Evolutionary conservation across 352 stramenopile genomes (phyloP).

Genomic region (Phytophthora aleatoria): DNA sequence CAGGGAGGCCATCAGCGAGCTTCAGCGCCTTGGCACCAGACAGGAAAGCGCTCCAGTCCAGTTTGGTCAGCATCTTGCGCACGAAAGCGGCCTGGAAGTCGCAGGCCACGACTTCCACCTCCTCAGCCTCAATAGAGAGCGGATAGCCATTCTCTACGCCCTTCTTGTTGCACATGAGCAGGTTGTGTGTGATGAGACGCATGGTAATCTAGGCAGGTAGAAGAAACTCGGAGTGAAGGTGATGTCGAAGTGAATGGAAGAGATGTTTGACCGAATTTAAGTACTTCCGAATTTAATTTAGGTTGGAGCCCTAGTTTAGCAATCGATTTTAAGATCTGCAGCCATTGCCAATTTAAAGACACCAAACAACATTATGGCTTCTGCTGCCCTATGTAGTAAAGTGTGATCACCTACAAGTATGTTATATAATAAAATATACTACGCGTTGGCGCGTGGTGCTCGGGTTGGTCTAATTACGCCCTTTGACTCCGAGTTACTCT

Average conservation of each 20-base stretch:
- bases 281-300: no score
- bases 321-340: not conserved
- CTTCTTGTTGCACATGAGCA: slow-evolving; percentile 95
- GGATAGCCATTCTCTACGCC: slow-evolving; percentile 92
- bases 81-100: slow-evolving; percentile 88
- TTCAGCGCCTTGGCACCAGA: slow-evolving; percentile 75
- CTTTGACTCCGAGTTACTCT: not conserved
- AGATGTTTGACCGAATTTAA: not conserved
- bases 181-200: slow-evolving; percentile 95
- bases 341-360: not conserved
- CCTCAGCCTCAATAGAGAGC: slow-evolving; percentile 83
- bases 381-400: slow-evolving; percentile 6
- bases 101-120: slow-evolving; percentile 81
- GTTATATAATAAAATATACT: slow-evolving; percentile 33
- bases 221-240: slow-evolving; percentile 2
- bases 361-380: slow-evolving; percentile 1
- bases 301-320: not conserved
- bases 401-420: slow-evolving; percentile 25
- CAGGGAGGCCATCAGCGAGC: slow-evolving; percentile 72
- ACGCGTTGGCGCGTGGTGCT: slow-evolving; percentile 10
- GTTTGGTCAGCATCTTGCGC: slow-evolving; percentile 89
- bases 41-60: slow-evolving; percentile 91
- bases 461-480: not conserved
- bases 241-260: slow-evolving; percentile 11
- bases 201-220: slow-evolving; percentile 41